Base-by-base conservation (phyloP, 169 alveolate species). In the Plasmodium reichenowi region DNA sequence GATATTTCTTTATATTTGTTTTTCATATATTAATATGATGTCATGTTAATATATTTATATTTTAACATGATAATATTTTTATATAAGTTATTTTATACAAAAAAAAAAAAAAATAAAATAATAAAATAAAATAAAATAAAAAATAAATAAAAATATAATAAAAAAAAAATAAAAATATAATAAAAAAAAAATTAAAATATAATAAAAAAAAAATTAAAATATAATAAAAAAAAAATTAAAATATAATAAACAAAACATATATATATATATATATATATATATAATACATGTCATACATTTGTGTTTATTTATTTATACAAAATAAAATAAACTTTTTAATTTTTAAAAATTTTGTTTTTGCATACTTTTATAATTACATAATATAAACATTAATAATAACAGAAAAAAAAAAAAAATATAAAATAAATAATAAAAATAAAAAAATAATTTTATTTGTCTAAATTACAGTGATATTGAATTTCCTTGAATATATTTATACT, bases 391-490 rank as follows among this genome's bases (percentile, higher is more conserved):
- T 24, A 62, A 13, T 24, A 17, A 24, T 24, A 12, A 22, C 13
- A 7, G 38, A 22, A 24, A 26, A 62, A 7, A 8, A 38, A 54
- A 54, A 52, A 10, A 52, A 52, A 54, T n/a, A n/a, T 0, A 20
- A 20, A 20, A 20, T 20, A 20, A 20, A 15, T n/a, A 54, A 54
- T 54, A 38, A 38, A 38, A 38, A 5, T 38, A 8, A 60, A 58
- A 54, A 22, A 26, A 52, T 38, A 58, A 32, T 43, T 64, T 78
- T 48, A 66, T 60, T 72, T 15, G 59, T 24, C 70, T 60, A 78
- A 78, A 78, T 78, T 78, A 17, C 89, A 78, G 60, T 78, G 78
- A 58, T 78, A 59, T 45, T 78, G 89, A 59, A 78, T 78, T 78
- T 78, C 89, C 17, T 78, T 78, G 48, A 78, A 78, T 24, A 78